Evolutionary conservation across 1,284 basidiomycete species (phyloP).

Genomic region (Naganishia liquefaciens): DNA sequence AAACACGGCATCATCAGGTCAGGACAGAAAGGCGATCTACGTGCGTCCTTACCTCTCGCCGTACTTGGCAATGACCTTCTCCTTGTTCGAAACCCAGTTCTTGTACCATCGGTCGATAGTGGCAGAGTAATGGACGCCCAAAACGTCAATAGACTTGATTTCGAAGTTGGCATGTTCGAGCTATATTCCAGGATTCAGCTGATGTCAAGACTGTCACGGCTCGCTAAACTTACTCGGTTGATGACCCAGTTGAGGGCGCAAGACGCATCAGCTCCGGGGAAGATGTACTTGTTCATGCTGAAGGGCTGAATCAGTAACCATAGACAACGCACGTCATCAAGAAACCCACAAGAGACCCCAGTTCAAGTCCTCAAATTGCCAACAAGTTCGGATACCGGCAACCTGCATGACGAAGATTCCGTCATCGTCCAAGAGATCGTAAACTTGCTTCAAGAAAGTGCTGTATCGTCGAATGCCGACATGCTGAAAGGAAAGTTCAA

Average conservation of each 20-base stretch:
- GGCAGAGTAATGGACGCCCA: conserved; percentile 95
- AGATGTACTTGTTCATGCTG: conserved; percentile 92
- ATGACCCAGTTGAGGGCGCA: conserved; percentile 96
- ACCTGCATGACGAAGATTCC: conserved; percentile 96
- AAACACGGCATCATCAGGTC: neutral
- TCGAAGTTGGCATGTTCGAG: conserved; percentile 91
- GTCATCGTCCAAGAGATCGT: conserved; percentile 90
- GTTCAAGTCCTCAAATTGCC: conserved; percentile 98
- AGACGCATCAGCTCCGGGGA: conserved; percentile 96
- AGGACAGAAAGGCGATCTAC: conserved; percentile 34
- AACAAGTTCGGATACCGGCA: conserved; percentile 84
- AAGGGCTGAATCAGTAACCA: neutral
- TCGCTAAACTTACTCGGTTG: conserved; percentile 59
- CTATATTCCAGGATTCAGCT: conserved; percentile 39
- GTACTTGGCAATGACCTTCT: conserved; percentile 82
- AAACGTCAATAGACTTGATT: conserved; percentile 92
- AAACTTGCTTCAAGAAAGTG: conserved; percentile 85
- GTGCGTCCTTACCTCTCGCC: conserved; percentile 64
- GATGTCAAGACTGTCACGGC: neutral
- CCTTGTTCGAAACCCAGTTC: conserved; percentile 90
- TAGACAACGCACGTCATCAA: conserved; percentile 4
- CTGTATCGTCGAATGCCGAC: conserved; percentile 93
- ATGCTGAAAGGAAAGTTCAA: conserved; percentile 59
- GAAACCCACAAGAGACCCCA: conserved; percentile 64
- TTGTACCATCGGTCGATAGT: conserved; percentile 93